Evolutionary conservation across 768 basidiomycete genomes (phyloP).

Genomic region (Strobilomyces dryophilus): DNA sequence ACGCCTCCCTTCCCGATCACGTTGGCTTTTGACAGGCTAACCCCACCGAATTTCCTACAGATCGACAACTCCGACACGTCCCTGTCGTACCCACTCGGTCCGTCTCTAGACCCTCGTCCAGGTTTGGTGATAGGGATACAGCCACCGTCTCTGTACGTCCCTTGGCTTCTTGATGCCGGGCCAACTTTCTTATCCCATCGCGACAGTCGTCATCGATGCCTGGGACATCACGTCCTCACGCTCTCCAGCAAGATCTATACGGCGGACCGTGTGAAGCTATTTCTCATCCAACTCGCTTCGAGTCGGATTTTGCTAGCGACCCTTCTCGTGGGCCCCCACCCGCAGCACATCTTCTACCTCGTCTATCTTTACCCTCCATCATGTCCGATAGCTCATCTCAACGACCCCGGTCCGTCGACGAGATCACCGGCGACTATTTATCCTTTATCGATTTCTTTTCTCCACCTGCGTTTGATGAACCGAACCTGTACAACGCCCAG

Average conservation of each 20-base stretch:
- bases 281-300: constrained; percentile 23
- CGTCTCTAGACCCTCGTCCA: constrained; percentile 10
- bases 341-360: constrained; percentile 24
- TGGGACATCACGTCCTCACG: constrained; percentile 16
- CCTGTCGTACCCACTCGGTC: constrained; percentile 1
- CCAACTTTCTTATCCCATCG: constrained; percentile 12
- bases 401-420: constrained; percentile 19
- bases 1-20: neutral
- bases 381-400: constrained; percentile 18
- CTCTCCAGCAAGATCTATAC: neutral
- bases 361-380: constrained; percentile 19
- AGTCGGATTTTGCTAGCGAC: constrained; percentile 29
- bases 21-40: neutral
- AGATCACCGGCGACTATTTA: constrained; percentile 29
- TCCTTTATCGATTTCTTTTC: constrained; percentile 49
- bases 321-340: constrained; percentile 41
- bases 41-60: constrained; percentile 7
- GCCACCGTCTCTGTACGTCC: constrained; percentile 16
- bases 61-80: constrained; percentile 12
- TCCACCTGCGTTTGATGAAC: constrained; percentile 17
- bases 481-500: constrained; percentile 3
- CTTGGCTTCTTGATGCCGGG: neutral
- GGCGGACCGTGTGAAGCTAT: constrained; percentile 4
- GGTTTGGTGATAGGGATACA: constrained; percentile 21
- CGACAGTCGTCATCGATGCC: constrained; percentile 17